phyloP scores from a whole-genome alignment of 345 rosid genomes.

The Populus alba region DNA sequence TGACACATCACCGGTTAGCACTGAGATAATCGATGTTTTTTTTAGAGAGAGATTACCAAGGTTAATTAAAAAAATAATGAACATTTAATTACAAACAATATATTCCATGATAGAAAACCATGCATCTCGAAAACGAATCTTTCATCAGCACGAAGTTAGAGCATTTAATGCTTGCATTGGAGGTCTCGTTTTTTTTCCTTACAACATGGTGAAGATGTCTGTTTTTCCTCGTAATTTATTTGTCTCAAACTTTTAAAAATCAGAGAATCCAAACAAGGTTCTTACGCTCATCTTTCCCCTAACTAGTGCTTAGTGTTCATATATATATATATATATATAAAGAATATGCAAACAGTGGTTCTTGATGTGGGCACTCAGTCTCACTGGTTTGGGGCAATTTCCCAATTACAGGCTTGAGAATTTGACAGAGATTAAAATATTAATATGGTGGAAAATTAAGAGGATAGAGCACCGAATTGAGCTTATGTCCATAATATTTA shows the following conservation, averaged over 20 bases:
- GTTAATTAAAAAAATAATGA: neutral
- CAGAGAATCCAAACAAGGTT: slow-evolving; percentile 14
- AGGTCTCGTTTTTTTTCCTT: slow-evolving; percentile 28
- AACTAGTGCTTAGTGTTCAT: slow-evolving; percentile 38
- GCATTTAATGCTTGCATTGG: slow-evolving; percentile 56
- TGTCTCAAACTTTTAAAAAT: slow-evolving; percentile 16
- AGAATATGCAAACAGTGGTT: neutral
- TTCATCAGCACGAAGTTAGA: slow-evolving; percentile 31
- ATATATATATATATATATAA: neutral
- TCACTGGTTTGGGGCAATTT: neutral
- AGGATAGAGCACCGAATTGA: neutral
- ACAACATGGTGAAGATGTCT: slow-evolving; percentile 51
- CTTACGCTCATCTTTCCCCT: slow-evolving; percentile 20
- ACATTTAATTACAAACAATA: neutral
- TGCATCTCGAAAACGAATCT: slow-evolving; percentile 52
- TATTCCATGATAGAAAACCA: slow-evolving; percentile 14
- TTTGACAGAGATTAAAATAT: neutral
- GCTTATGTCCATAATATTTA: no score
- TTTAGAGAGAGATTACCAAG: neutral
- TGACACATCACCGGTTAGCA: slow-evolving; percentile 3
- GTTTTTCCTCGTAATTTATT: slow-evolving; percentile 39
- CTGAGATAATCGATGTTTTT: slow-evolving; percentile 22
- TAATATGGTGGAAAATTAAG: neutral
- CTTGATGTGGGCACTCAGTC: neutral
- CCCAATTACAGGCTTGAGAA: neutral